Base-by-base conservation (phyloP, 2,329 filamentous ascomycete genomes). In the Clonostachys rosea region DNA sequence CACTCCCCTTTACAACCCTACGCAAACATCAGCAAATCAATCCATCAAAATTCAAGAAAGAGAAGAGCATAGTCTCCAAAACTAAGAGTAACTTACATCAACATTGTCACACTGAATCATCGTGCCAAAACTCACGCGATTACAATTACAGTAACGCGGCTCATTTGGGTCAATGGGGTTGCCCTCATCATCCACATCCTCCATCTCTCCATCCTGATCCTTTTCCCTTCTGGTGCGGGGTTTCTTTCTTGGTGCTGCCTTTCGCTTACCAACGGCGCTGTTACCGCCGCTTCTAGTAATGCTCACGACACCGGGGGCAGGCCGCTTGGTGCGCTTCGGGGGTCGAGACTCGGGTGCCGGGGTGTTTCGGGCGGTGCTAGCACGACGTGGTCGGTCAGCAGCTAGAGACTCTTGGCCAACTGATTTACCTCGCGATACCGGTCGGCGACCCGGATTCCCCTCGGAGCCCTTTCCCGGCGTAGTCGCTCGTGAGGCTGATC, bases 51-150 rank as follows among this genome's bases (percentile, higher is more conserved):
- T 10, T 9, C 10, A 30, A 8, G 3, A 30, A 30, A 30, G 24
- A 30, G 24, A 30, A 10, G 24, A 30, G 4, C 4, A n/a, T n/a
- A 14, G 14, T n/a, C 36, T 39, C 14, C 4, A 18, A n/a, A 5
- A n/a, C 14, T n/a, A 39, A n/a, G 14, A n/a, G 13, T n/a, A 24
- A 70, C 82, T 79, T 70, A 88, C 85, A 66, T 89, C 84, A 41
- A 80, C 73, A 57, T 90, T 90, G 59, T 92, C 88, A 65, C 89
- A 94, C 50, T 82, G 80, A 61, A 94, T 89, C 89, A 94, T 94
- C 17, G 78, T 83, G 46, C 89, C 89, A 60, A 85, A 91, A 62
- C 86, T 90, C 46, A 94, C 86, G 49, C 88, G 75, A 55, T 89
- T 86, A 65, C 89, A 94, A 47, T 86, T 65, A 60, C 89, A 94